Evolutionary conservation across 129 eudicot genomes (phyloP), one percentile per base, ranked within the genome.

Genomic region (Calendula officinalis): DNA sequence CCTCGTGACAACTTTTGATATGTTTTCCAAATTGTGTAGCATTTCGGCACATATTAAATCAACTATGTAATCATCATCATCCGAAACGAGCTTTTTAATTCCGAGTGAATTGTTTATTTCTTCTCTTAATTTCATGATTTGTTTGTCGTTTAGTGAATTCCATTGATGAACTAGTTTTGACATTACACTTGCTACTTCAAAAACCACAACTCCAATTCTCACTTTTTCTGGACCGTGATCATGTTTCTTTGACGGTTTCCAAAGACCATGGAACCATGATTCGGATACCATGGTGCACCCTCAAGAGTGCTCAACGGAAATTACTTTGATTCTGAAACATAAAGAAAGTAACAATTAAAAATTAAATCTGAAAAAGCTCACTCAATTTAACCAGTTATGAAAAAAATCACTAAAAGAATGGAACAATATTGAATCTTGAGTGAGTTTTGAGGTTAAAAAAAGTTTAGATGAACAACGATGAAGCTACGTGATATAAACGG

Each of bases 101-200:
- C 96, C 96, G 17, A 12, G 51, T 2, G 96, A 89, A 49, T 44
- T 76, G 37, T 63, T 47, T 34, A 89, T 85, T 54, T 89, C 96
- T 47, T 85, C 86, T 70, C 94, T 89, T 57, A 79, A 52, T 52
- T 65, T 85, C 69, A 51, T 41, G 17, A 89, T 77, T 43, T 89
- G 90, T 44, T 85, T 78, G 68, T 89, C 96, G 13, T 76, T 69
- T 52, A 89, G 53, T 6, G 78, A 78, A 13, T 80, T 80, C 96
- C 96, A 89, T 30, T 85, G 75, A 64, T 83, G 78, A 37, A 89
- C 81, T 60, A 85, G 56, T 72, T 89, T 89, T 14, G 94, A 82
- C 87, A 85, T 89, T 75, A 80, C 75, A 53, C 87, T 85, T 45
- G 87, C 90, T 30, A 87, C 90, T 73, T 89, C 96, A 63, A 89